Evolutionary conservation across 2,329 filamentous ascomycete genomes (phyloP).

Genomic region (Tolypocladium amazonense): DNA sequence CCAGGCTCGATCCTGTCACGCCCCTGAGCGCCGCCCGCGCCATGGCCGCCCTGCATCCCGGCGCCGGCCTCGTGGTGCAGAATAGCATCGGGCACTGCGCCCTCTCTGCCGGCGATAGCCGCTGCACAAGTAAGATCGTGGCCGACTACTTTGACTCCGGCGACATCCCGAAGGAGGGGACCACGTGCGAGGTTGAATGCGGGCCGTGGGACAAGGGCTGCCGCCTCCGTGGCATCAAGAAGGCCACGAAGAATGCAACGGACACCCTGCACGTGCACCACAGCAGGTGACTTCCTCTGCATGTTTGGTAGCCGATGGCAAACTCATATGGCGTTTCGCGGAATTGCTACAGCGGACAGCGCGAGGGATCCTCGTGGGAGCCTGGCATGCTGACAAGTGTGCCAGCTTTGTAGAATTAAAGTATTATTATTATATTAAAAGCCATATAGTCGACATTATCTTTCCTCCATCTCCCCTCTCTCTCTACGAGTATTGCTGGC

Average conservation of each 20-base stretch:
- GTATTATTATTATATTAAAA: too few species aligned
- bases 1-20: slow-evolving; percentile 34
- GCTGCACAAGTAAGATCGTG: slow-evolving; percentile 10
- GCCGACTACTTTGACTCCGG: slow-evolving; percentile 19
- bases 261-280: not conserved
- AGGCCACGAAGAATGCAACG: too few species aligned
- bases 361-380: too few species aligned
- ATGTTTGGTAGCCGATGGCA: not conserved
- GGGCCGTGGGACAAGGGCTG: slow-evolving; percentile 9
- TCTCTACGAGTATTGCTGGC: too few species aligned
- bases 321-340: too few species aligned
- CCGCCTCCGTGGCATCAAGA: not conserved
- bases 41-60: slow-evolving; percentile 15
- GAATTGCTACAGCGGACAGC: too few species aligned
- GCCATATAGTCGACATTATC: too few species aligned
- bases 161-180: slow-evolving; percentile 11
- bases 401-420: too few species aligned
- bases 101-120: slow-evolving; percentile 4
- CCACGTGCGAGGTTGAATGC: slow-evolving; percentile 5
- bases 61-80: slow-evolving; percentile 17
- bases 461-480: too few species aligned
- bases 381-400: too few species aligned
- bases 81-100: slow-evolving; percentile 19
- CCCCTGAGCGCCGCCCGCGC: slow-evolving; percentile 25
- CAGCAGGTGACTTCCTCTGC: not conserved